A percentile compares a stretch with the other conserved stretches of the same genome.
Evolutionary conservation across 2,329 filamentous ascomycete species (phyloP).

Genomic region (Clarireedia paspali): DNA sequence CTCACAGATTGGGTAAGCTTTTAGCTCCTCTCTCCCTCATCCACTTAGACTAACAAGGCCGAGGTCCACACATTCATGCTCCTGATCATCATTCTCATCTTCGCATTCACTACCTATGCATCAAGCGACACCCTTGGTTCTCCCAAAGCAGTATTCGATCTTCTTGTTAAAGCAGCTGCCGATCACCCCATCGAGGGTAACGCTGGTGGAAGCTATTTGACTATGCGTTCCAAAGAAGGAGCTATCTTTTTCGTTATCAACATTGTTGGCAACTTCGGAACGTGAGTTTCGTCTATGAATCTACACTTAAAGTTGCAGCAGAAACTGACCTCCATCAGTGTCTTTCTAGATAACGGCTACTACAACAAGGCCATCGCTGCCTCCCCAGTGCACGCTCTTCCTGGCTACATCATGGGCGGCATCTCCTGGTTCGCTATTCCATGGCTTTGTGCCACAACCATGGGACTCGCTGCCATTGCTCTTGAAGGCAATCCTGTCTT

Average conservation of each 20-base stretch:
- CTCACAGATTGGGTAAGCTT: constrained; percentile 44
- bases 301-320: constrained; percentile 36
- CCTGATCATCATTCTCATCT: constrained; percentile 77
- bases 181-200: constrained; percentile 74
- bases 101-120: constrained; percentile 75
- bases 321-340: constrained; percentile 28
- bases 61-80: constrained; percentile 73
- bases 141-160: constrained; percentile 69
- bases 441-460: constrained; percentile 81
- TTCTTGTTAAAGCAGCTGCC: constrained; percentile 59
- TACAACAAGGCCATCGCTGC: constrained; percentile 94
- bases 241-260: constrained; percentile 91
- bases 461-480: constrained; percentile 75
- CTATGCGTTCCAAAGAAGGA: constrained; percentile 74
- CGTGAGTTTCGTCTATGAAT: constrained; percentile 16
- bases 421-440: constrained; percentile 90
- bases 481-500: constrained; percentile 67
- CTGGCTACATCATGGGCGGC: constrained; percentile 75
- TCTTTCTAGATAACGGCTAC: constrained; percentile 83
- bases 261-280: constrained; percentile 72
- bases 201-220: constrained; percentile 73
- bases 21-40: neutral
- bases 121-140: constrained; percentile 66
- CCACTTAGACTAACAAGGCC: constrained; percentile 45
- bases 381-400: constrained; percentile 74